Evolutionary conservation across 495 filamentous ascomycete genomes (phyloP), one percentile per base, ranked within the genome.

Genomic region (Lasiosphaeria hispida): DNA sequence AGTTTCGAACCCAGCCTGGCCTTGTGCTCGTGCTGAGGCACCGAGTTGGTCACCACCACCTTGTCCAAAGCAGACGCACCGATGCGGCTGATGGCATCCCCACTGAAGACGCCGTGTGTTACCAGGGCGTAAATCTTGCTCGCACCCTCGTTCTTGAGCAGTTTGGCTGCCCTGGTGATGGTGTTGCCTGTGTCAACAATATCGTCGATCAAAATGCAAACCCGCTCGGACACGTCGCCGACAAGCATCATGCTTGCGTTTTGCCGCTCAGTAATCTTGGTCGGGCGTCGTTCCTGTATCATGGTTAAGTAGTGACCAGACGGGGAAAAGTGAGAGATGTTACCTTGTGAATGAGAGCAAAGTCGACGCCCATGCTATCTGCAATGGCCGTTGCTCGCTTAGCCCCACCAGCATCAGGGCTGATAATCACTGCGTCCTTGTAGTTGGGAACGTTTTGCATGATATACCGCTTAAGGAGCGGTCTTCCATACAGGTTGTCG

Each of bases 191-290:
- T 98, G 63, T 98, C 94, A 17, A 88, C 92, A 61, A 98, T 81
- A 67, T 98, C 94, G 71, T 98, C 94, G 61, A 98, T 83, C 44
- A 98, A 77, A 65, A 98, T 96, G 42, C 91, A 85, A 48, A 88
- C 88, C 58, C 89, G 87, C 44, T 85, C 82, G 13, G 81, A 78
- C 18, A 98, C 90, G 67, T 96, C 84, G 52, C 94, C 94, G 7
- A 98, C 95, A 18, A 98, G 83, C 89, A 97, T 96, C 94, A 98
- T 97, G 42, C 90, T 94, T 17, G 92, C 92, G 73, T 96, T 96
- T 72, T 96, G 92, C 40, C 90, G 86, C 67, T 96, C 90, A 13
- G 86, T 88, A 72, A 95, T 92, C 48, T 87, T 87, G 30, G 91
- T 96, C 14, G 92, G 92, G 33, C 94, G 91, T 55, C 93, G 92